These are phyloP conservation scores for Saksenaea oblongispora DNA, from an alignment of 371 early-diverging fungal species.

Conservation along the genomic window DNA sequence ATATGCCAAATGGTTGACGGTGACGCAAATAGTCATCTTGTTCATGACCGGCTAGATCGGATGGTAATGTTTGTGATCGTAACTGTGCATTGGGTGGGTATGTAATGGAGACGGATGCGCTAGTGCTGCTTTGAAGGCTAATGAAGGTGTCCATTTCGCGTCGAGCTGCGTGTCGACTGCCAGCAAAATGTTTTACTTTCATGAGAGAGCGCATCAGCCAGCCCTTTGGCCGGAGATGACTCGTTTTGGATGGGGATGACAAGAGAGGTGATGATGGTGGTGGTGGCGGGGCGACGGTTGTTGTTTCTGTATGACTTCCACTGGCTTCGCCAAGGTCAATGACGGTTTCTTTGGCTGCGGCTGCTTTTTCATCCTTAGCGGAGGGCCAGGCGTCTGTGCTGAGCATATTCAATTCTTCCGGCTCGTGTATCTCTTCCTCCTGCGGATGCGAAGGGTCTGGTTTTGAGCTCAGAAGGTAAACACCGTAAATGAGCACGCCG, in stretches of 20 bases:
- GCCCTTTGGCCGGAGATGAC: not conserved
- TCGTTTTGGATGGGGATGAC: not conserved
- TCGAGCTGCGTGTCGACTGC: not conserved
- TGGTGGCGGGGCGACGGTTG: not conserved
- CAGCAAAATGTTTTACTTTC: slow-evolving; percentile 4
- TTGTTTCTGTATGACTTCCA: not conserved
- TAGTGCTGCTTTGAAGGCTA: not conserved
- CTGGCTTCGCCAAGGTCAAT: slow-evolving; percentile 17
- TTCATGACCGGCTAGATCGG: not conserved
- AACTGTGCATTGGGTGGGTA: not conserved
- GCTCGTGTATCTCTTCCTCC: slow-evolving; percentile 13
- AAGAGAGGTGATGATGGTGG: slow-evolving; percentile 1
- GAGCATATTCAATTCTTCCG: slow-evolving; percentile 18
- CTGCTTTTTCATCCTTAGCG: slow-evolving; percentile 35
- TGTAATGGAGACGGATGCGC: slow-evolving; percentile 1
- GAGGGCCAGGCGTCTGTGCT: slow-evolving; percentile 29
- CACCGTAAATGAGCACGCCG: slow-evolving; percentile 56
- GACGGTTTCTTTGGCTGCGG: slow-evolving; percentile 1
- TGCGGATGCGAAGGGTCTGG: slow-evolving; percentile 42
- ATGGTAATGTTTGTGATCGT: not conserved
- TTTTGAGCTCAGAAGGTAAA: slow-evolving; percentile 58
- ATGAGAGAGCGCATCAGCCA: not conserved
- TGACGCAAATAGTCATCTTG: not conserved
- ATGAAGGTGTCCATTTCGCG: not conserved
- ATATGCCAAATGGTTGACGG: not conserved